These are phyloP conservation scores for Aureobasidium sp. DNA, from an alignment of 2,329 filamentous ascomycete species.

Conservation along the genomic window DNA sequence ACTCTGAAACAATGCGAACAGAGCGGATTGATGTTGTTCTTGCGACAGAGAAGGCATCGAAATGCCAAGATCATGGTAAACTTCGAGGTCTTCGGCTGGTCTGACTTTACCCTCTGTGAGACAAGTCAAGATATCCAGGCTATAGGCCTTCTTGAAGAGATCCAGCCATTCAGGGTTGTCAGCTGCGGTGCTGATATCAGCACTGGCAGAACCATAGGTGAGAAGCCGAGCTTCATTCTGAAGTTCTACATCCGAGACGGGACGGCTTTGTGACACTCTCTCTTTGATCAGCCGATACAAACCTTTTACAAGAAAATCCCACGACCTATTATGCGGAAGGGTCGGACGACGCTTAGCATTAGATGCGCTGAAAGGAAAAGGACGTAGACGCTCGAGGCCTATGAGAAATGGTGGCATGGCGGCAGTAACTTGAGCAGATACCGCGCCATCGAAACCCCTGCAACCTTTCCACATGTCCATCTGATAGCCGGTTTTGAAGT, in stretches of 20 bases:
- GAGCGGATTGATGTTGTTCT: not conserved
- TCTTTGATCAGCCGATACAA: not conserved
- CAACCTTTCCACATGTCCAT: conserved; percentile 52
- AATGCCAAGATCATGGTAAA: conserved; percentile 30
- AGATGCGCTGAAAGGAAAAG: conserved; percentile 40
- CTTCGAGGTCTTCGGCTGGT: conserved; percentile 28
- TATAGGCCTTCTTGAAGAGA: conserved; percentile 44
- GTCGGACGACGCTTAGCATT: not conserved
- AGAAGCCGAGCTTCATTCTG: not conserved
- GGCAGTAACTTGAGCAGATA: conserved; percentile 43
- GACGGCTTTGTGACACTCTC: not conserved
- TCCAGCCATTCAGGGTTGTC: conserved; percentile 41
- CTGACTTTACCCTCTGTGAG: conserved; percentile 24
- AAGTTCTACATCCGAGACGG: not conserved
- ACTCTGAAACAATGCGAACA: not conserved
- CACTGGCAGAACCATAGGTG: conserved; percentile 40
- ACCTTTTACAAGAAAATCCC: not conserved
- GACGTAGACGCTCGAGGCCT: conserved; percentile 39
- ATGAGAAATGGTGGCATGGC: conserved; percentile 48
- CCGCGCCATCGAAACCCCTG: conserved; percentile 43
- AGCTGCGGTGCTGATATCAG: conserved; percentile 39
- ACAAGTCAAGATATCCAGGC: conserved; percentile 31
- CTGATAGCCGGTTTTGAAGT: conserved; percentile 46
- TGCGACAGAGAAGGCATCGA: conserved; percentile 23
- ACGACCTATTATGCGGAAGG: not conserved